phyloP scores from a whole-genome alignment of 1,139 yeast species.

The Suhomyces bolitotheri region DNA sequence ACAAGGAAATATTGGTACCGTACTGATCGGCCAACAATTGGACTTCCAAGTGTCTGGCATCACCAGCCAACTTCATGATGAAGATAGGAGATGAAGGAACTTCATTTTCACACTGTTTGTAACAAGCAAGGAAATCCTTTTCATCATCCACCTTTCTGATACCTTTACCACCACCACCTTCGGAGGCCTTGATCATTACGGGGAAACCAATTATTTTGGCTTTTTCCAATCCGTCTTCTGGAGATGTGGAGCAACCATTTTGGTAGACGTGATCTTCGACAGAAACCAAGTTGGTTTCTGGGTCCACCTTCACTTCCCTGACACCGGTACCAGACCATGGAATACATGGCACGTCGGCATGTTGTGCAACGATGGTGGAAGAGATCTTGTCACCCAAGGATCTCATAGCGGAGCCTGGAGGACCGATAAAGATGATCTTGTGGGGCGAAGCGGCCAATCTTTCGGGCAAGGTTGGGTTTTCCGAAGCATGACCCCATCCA shows the following conservation, averaged over 20 bases:
- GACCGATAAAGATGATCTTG: conserved; percentile 90
- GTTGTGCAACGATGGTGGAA: conserved; percentile 97
- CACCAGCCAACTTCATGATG: conserved; percentile 92
- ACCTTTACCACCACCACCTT: conserved; percentile 99
- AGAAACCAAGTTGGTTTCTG: conserved; percentile 73
- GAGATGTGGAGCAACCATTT: conserved; percentile 81
- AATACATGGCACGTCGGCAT: conserved; percentile 95
- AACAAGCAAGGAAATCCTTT: conserved; percentile 66
- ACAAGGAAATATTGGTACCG: conserved; percentile 88
- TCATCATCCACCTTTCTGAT: conserved; percentile 87
- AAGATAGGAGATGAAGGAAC: conserved; percentile 96
- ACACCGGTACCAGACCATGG: conserved; percentile 99
- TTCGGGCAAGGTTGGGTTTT: conserved; percentile 93
- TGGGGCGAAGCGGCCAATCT: conserved; percentile 87
- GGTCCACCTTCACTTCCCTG: conserved; percentile 71
- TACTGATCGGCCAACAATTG: conserved; percentile 94
- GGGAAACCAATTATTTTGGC: conserved; percentile 92
- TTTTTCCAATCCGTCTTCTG: conserved; percentile 84
- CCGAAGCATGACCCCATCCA: conserved; percentile 99
- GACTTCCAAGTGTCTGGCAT: conserved; percentile 94
- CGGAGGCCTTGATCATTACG: conserved; percentile 94
- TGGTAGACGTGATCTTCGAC: conserved; percentile 81
- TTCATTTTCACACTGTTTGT: conserved; percentile 89
- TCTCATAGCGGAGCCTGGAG: conserved; percentile 98
- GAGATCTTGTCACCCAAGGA: conserved; percentile 98